Conservation (phyloP, 176 grass and related monocot genomes). For the Olyra latifolia region DNA sequence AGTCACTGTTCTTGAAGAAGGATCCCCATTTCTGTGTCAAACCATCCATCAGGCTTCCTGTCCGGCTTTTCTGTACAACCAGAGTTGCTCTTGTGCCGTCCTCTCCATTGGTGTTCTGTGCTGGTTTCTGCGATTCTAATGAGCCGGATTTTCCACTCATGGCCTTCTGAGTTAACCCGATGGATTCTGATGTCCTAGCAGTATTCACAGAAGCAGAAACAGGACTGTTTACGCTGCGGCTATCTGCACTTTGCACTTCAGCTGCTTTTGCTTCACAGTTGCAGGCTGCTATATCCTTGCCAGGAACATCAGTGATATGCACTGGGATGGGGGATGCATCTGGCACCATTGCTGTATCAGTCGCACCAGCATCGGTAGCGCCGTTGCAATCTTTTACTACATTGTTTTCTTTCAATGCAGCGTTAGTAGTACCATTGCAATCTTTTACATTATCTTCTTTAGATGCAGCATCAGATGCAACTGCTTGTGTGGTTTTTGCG, state of each 20-base stretch:
- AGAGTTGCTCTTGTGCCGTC: conserved; percentile 84
- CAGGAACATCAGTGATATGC: not conserved
- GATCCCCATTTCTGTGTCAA: conserved; percentile 75
- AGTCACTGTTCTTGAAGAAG: conserved; percentile 81
- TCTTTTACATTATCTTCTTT: conserved; percentile 34
- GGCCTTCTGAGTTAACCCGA: conserved; percentile 26
- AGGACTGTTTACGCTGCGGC: not conserved
- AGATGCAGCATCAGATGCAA: conserved; percentile 35
- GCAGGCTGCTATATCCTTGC: conserved; percentile 6
- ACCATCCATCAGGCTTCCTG: conserved; percentile 68
- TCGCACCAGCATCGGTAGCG: not conserved
- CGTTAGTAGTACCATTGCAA: conserved; percentile 9
- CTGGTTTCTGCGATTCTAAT: conserved; percentile 37
- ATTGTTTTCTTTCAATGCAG: conserved; percentile 37
- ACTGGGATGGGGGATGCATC: conserved; percentile 19
- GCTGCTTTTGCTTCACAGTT: conserved; percentile 25
- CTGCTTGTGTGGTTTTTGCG: conserved; percentile 41
- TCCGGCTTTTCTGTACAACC: conserved; percentile 77
- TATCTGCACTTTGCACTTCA: conserved; percentile 30
- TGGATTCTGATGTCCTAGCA: conserved; percentile 23
- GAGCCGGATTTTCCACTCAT: conserved; percentile 25
- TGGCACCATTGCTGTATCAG: conserved; percentile 20
- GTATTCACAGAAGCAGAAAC: conserved; percentile 3
- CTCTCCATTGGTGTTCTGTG: conserved; percentile 35
- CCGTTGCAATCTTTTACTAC: conserved; percentile 15